Evolutionary conservation across 495 filamentous ascomycete species (phyloP).

Genomic region (Hyaloscypha finlandica): DNA sequence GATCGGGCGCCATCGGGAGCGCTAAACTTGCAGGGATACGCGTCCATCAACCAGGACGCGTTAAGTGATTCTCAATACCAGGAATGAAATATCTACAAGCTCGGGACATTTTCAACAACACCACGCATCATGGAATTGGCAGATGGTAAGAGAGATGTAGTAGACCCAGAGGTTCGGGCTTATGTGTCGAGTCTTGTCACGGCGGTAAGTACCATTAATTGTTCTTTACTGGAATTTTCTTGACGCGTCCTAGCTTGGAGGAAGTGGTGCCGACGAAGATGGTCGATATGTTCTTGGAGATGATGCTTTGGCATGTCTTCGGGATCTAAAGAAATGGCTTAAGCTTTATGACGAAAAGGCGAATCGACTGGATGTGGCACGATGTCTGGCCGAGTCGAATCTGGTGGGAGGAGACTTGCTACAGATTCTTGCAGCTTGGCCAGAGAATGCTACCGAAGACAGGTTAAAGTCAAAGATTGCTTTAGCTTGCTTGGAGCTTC

Average conservation of each 20-base stretch:
- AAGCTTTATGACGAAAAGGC: conserved; percentile 92
- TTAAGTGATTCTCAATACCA: not conserved
- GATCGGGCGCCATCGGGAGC: not conserved
- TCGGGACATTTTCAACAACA: not conserved
- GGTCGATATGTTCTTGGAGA: conserved; percentile 88
- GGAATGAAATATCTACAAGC: conserved; percentile 1
- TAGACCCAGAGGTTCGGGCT: conserved; percentile 87
- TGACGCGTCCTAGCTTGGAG: conserved; percentile 68
- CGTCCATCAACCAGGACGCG: conserved; percentile 6
- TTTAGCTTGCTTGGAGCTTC: conserved; percentile 84
- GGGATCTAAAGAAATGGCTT: conserved; percentile 92
- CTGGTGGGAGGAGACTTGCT: conserved; percentile 87
- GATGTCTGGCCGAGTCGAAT: conserved; percentile 90
- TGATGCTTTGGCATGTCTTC: conserved; percentile 86
- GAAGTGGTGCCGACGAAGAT: conserved; percentile 76
- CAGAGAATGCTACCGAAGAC: conserved; percentile 63
- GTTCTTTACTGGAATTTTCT: not conserved
- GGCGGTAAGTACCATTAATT: conserved; percentile 62
- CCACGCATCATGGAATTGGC: conserved; percentile 48
- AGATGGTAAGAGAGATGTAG: conserved; percentile 54
- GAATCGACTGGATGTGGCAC: conserved; percentile 92
- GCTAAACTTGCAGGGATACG: conserved; percentile 16
- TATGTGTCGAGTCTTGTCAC: conserved; percentile 90
- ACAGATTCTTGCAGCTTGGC: conserved; percentile 84
- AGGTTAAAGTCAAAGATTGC: conserved; percentile 77